Percentiles rank a stretch among this genome's conserved stretches.
Conservation (phyloP, 768 basidiomycete species). For the Naganishia kalamii region DNA sequence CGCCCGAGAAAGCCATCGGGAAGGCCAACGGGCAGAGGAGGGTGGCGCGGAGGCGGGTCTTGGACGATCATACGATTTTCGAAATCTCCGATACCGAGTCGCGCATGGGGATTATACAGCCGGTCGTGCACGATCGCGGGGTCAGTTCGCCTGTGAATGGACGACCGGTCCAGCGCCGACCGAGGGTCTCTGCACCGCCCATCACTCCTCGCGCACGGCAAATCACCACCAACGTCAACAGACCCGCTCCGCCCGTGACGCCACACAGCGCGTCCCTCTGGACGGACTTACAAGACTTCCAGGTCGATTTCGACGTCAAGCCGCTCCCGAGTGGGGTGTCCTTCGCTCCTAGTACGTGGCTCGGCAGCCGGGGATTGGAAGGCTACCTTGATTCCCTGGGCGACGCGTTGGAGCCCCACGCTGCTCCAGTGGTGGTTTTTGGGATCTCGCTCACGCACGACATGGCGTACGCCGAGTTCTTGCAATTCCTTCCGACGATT, state of each 20-base stretch:
- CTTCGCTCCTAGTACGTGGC: conserved; percentile 51
- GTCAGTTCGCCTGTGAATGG: background rate
- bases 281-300: conserved; percentile 40
- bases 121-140: no score
- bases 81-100: background rate
- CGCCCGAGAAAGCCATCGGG: background rate
- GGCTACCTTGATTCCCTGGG: conserved; percentile 33
- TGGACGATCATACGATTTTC: conserved; percentile 23
- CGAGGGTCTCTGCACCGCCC: background rate
- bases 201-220: background rate
- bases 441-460: conserved; percentile 45
- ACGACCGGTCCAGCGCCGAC: background rate
- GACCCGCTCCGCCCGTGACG: background rate
- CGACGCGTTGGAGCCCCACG: conserved; percentile 9
- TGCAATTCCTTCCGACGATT: conserved; percentile 42
- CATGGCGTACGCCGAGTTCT: conserved; percentile 52
- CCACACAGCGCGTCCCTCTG: conserved; percentile 38
- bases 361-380: conserved; percentile 54
- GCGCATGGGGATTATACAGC: background rate
- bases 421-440: conserved; percentile 24
- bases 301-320: conserved; percentile 41
- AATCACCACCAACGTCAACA: background rate
- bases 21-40: background rate
- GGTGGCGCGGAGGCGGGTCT: background rate
- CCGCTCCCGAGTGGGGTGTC: conserved; percentile 41